Evolutionary conservation across 78 protist species (phyloP).

Genomic region (Acrasis kona): DNA sequence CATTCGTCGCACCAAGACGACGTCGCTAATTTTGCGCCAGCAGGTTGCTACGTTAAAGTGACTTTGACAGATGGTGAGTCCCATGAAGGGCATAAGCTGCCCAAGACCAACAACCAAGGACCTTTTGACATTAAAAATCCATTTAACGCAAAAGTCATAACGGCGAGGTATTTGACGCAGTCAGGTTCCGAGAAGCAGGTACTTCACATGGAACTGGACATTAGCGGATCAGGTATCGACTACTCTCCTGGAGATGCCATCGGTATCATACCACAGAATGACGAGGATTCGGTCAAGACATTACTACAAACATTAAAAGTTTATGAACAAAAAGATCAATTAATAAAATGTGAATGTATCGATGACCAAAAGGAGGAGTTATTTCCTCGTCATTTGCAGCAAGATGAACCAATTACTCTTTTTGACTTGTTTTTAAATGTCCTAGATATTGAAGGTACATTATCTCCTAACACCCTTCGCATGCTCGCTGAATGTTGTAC

Average conservation of each 20-base stretch:
- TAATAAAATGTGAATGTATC: neutral
- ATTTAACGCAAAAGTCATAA: neutral
- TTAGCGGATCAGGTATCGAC: neutral
- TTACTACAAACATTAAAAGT: neutral
- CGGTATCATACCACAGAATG: neutral
- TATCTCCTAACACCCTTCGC: neutral
- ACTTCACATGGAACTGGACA: neutral
- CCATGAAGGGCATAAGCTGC: neutral
- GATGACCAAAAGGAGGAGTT: neutral
- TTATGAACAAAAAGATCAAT: neutral
- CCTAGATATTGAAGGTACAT: neutral
- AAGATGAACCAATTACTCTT: neutral
- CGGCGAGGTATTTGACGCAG: neutral
- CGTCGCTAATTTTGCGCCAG: too few relatives aligned
- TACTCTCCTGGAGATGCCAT: conserved; percentile 19
- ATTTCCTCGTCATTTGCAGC: neutral
- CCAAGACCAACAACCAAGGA: neutral
- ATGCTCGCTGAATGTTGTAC: neutral
- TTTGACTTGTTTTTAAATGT: neutral
- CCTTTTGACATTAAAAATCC: neutral
- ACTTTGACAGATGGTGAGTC: too few relatives aligned
- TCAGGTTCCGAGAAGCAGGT: neutral
- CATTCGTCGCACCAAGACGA: too few relatives aligned
- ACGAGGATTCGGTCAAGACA: neutral
- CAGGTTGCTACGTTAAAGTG: too few relatives aligned